phyloP scores from a whole-genome alignment of 2,329 filamentous ascomycete genomes.

The Alternaria metachromatica region DNA sequence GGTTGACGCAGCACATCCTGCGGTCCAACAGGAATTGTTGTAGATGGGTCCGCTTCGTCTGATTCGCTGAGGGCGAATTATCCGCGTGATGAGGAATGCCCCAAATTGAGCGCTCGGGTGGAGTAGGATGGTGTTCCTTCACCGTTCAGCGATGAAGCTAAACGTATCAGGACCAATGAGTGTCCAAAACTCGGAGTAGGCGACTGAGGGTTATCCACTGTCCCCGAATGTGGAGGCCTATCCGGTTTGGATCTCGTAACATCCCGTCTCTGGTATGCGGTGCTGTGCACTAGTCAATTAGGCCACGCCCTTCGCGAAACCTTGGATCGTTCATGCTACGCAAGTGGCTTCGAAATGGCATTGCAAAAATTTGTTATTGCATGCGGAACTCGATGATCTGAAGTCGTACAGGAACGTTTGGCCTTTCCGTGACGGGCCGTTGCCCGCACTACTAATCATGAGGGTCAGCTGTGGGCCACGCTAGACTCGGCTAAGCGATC shows the following conservation, averaged over 20 bases:
- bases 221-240: background rate
- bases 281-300: background rate
- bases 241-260: background rate
- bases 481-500: background rate
- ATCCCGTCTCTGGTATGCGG: background rate
- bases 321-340: background rate
- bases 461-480: background rate
- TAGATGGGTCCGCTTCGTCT: background rate
- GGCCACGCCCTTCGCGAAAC: background rate
- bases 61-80: background rate
- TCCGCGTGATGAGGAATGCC: background rate
- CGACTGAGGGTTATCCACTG: background rate
- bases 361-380: background rate
- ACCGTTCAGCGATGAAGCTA: background rate
- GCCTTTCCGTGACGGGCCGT: background rate
- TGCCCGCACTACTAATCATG: background rate
- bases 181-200: background rate
- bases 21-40: background rate
- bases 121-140: background rate
- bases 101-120: background rate
- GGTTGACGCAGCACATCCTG: background rate
- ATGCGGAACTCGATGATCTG: background rate
- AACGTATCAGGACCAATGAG: background rate
- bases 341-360: background rate
- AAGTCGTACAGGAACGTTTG: background rate